Percentiles rank a stretch among this genome's conserved stretches.
Conservation (phyloP, 208 protist species). For the Novymonas esmeraldas region DNA sequence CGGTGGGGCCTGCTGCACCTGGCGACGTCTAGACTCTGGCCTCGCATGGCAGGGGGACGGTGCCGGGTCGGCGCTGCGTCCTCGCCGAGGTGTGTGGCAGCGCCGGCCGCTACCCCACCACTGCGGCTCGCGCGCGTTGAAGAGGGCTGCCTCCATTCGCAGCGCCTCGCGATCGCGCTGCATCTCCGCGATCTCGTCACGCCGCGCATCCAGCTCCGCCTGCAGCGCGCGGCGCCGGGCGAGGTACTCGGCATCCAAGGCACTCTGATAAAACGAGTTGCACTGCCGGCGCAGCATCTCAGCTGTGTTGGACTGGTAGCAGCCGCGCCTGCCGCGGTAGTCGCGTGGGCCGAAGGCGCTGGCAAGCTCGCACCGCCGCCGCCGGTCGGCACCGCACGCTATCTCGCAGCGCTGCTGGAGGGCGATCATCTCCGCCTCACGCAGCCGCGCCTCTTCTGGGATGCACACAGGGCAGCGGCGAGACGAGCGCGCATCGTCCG, state of each 20-base stretch:
- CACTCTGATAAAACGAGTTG: conserved; percentile 51
- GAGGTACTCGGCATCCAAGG: conserved; percentile 53
- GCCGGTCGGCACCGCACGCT: conserved; percentile 41
- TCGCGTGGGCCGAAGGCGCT: conserved; percentile 15
- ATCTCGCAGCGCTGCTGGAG: conserved; percentile 53
- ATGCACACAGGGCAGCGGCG: conserved; percentile 46
- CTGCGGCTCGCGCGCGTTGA: conserved; percentile 2
- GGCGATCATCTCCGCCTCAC: conserved; percentile 55
- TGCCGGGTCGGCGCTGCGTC: conserved; percentile 2
- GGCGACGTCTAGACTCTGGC: background rate
- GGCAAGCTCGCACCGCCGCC: conserved; percentile 12
- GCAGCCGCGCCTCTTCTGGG: conserved; percentile 63
- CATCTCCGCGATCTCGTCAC: conserved; percentile 38
- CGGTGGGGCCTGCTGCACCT: background rate
- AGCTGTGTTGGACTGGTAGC: conserved; percentile 53
- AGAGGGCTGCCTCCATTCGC: conserved; percentile 22
- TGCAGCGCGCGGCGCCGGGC: conserved; percentile 62
- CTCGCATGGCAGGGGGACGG: background rate
- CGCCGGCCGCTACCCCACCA: background rate
- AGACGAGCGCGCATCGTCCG: conserved; percentile 2
- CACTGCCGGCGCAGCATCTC: conserved; percentile 68
- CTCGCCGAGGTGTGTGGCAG: background rate
- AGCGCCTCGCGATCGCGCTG: conserved; percentile 22
- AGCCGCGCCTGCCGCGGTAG: conserved; percentile 4
- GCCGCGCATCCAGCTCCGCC: conserved; percentile 61